Conservation (phyloP, 441 rosid species). For the Adansonia rubrostipa region DNA sequence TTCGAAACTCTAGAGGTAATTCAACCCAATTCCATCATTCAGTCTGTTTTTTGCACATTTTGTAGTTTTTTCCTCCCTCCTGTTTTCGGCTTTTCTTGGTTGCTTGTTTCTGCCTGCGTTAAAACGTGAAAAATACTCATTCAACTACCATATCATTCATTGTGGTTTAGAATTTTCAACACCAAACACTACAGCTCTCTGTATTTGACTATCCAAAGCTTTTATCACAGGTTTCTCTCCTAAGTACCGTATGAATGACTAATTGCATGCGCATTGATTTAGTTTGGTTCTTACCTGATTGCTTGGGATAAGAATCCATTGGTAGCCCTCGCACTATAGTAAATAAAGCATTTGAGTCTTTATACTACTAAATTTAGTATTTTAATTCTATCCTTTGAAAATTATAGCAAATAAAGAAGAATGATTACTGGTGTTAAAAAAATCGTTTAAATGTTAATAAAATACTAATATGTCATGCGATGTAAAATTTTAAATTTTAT, state of each 20-base stretch:
- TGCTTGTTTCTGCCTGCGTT: constrained; percentile 15
- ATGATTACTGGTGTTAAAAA: too few species aligned
- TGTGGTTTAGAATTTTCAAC: background rate
- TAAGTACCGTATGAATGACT: background rate
- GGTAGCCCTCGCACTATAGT: too few species aligned
- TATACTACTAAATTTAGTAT: too few species aligned
- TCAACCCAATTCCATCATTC: background rate
- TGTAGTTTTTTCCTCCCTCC: background rate
- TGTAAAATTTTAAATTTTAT: too few species aligned
- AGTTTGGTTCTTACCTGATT: background rate
- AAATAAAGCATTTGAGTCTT: too few species aligned
- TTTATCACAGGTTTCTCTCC: background rate
- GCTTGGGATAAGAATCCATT: too few species aligned
- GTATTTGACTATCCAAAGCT: background rate
- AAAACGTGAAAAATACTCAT: background rate
- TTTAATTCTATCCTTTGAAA: too few species aligned
- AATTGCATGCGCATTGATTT: background rate
- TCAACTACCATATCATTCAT: background rate
- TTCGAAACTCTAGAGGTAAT: constrained; percentile 74
- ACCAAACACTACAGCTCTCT: background rate
- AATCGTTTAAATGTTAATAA: too few species aligned
- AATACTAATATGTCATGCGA: too few species aligned
- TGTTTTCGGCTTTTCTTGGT: constrained; percentile 21
- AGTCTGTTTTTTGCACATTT: background rate
- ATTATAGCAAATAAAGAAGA: too few species aligned